A percentile compares a stretch with the other conserved stretches of the same genome.
These are phyloP conservation scores for Bruguiera hainesii DNA, from an alignment of 441 rosid species.

Conservation along the genomic window DNA sequence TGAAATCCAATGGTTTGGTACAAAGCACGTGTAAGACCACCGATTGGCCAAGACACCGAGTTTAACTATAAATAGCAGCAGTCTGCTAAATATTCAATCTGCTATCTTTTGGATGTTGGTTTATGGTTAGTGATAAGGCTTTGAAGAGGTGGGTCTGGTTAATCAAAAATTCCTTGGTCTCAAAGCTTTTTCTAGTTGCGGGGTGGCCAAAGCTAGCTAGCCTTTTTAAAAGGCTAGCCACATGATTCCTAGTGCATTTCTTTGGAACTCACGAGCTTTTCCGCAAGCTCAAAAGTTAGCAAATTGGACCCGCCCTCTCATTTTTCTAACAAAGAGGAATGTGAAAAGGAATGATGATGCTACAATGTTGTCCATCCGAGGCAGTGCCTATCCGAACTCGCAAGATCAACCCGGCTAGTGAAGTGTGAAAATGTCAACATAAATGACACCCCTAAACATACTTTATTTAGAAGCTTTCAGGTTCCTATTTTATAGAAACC, in stretches of 20 bases:
- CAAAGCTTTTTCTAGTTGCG: conserved; percentile 25
- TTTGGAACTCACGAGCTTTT: conserved; percentile 16
- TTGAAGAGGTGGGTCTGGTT: conserved; percentile 31
- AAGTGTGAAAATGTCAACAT: not conserved
- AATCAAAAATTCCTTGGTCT: conserved; percentile 25
- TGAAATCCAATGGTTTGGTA: conserved; percentile 2
- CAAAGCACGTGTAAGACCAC: not conserved
- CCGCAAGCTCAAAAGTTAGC: conserved; percentile 21
- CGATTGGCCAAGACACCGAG: not conserved
- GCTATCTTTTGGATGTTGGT: conserved; percentile 21
- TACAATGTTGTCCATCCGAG: conserved; percentile 24
- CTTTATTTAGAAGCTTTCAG: too few species aligned
- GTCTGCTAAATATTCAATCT: conserved; percentile 5
- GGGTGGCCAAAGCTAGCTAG: conserved; percentile 18
- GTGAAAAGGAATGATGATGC: conserved; percentile 28
- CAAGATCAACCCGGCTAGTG: not conserved
- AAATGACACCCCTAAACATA: too few species aligned
- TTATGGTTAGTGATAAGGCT: conserved; percentile 25
- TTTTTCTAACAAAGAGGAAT: conserved; percentile 17
- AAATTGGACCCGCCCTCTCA: conserved; percentile 25
- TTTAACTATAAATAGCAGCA: not conserved
- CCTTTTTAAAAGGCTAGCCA: conserved; percentile 15
- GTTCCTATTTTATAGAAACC: too few species aligned
- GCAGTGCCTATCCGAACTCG: conserved; percentile 6
- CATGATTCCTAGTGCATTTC: conserved; percentile 23